Evolutionary conservation across 129 eudicot species (phyloP).

Genomic region (Sambucus nigra): DNA sequence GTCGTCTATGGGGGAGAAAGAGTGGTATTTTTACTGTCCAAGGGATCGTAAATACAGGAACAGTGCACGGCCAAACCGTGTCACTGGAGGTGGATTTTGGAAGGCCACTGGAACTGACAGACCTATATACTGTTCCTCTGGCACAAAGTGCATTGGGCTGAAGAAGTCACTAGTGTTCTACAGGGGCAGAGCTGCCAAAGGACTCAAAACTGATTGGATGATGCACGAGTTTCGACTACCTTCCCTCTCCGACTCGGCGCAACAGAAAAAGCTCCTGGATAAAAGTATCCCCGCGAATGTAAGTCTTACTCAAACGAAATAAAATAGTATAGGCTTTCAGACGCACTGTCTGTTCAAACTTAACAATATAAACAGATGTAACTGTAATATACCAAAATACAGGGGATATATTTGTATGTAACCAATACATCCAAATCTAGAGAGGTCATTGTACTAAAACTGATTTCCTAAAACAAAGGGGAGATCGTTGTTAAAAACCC

Average conservation of each 20-base stretch:
- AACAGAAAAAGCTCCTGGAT: slow-evolving; percentile 47
- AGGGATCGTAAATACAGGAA: slow-evolving; percentile 89
- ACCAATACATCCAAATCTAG: too few relatives aligned
- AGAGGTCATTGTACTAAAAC: too few relatives aligned
- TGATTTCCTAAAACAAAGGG: too few relatives aligned
- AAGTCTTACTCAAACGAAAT: slow-evolving; percentile 10
- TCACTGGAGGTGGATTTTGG: slow-evolving; percentile 93
- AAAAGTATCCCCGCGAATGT: slow-evolving; percentile 62
- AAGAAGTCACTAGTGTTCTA: slow-evolving; percentile 89
- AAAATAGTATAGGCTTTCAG: too few relatives aligned
- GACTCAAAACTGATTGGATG: slow-evolving; percentile 94
- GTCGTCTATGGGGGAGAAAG: slow-evolving; percentile 91
- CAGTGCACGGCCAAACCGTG: slow-evolving; percentile 84
- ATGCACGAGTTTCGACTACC: slow-evolving; percentile 98
- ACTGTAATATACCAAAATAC: too few relatives aligned
- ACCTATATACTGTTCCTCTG: slow-evolving; percentile 78
- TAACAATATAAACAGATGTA: too few relatives aligned
- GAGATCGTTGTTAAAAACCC: too few relatives aligned
- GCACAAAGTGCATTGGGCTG: slow-evolving; percentile 71
- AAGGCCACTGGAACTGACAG: slow-evolving; percentile 95
- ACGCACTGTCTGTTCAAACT: too few relatives aligned
- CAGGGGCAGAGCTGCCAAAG: slow-evolving; percentile 91
- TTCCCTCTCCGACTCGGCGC: slow-evolving; percentile 27
- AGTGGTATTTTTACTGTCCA: slow-evolving; percentile 96
- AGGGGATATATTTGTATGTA: too few relatives aligned